Percentiles rank a stretch among this genome's conserved stretches.
These are phyloP conservation scores for Cladosporium cucumerinum DNA, from an alignment of 2,329 filamentous ascomycete genomes.

Conservation along the genomic window DNA sequence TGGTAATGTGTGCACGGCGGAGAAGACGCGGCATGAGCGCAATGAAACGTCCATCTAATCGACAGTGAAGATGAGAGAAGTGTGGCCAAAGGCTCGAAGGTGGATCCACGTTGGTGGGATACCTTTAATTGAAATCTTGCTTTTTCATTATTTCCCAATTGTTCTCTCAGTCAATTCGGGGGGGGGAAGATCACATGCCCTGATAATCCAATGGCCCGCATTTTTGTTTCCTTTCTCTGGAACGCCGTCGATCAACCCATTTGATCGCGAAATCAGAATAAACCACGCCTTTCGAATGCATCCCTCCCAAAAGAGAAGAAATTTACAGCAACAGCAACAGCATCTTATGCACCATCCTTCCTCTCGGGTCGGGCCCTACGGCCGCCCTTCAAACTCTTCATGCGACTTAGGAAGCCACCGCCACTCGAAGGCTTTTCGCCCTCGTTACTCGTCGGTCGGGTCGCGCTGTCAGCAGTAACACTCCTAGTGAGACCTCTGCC, in stretches of 20 bases:
- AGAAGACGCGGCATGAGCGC: too few species aligned
- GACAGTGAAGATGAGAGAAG: not conserved
- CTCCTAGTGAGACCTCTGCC: slow-evolving; percentile 59
- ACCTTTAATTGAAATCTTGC: not conserved
- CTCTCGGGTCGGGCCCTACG: slow-evolving; percentile 46
- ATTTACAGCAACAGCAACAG: not conserved
- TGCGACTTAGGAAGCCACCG: slow-evolving; percentile 69
- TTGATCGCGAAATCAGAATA: not conserved
- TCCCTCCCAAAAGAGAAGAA: not conserved
- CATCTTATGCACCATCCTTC: slow-evolving; percentile 8
- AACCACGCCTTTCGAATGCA: not conserved
- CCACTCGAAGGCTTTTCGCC: slow-evolving; percentile 26
- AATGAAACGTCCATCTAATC: too few species aligned
- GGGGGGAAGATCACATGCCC: not conserved
- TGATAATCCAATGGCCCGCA: not conserved
- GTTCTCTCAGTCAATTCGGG: not conserved
- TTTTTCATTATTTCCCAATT: not conserved
- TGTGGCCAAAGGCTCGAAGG: not conserved
- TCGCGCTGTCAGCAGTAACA: slow-evolving; percentile 44
- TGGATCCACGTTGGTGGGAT: not conserved
- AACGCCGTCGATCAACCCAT: not conserved
- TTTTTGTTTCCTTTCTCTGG: not conserved
- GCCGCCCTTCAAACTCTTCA: slow-evolving; percentile 77
- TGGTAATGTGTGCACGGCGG: too few species aligned
- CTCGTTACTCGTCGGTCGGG: slow-evolving; percentile 13